phyloP scores from a whole-genome alignment of 2,329 filamentous ascomycete genomes.

The Ascochyta viciae-villosae region DNA sequence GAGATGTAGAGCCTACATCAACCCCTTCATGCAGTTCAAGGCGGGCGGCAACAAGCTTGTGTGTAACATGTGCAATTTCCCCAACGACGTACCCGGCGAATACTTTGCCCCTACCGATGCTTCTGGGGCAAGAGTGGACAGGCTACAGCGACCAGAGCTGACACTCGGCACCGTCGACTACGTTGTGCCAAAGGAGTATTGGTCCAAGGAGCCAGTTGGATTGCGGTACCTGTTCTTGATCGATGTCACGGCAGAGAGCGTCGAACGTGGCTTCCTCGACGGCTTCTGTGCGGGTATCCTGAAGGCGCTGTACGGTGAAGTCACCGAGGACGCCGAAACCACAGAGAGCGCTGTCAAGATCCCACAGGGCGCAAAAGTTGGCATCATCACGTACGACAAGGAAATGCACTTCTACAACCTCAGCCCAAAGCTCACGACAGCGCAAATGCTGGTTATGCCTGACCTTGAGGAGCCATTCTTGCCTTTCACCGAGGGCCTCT shows the following conservation, averaged over 20 bases:
- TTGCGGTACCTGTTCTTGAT: constrained; percentile 89
- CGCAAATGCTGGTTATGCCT: constrained; percentile 98
- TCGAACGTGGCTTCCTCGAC: constrained; percentile 88
- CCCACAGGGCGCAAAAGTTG: constrained; percentile 83
- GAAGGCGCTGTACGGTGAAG: constrained; percentile 78
- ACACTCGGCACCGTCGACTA: constrained; percentile 94
- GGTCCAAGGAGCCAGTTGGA: constrained; percentile 91
- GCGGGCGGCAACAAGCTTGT: constrained; percentile 95
- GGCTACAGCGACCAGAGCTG: constrained; percentile 87
- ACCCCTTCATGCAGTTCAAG: constrained; percentile 98
- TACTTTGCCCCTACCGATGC: constrained; percentile 94
- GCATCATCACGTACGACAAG: constrained; percentile 95
- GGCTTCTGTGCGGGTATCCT: constrained; percentile 90
- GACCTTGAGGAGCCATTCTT: constrained; percentile 97
- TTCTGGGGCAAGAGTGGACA: constrained; percentile 84
- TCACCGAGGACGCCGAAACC: constrained; percentile 54
- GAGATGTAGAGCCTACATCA: constrained; percentile 94
- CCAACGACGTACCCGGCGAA: constrained; percentile 89
- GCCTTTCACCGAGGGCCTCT: constrained; percentile 87
- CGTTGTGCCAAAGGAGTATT: constrained; percentile 97
- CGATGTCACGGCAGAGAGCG: constrained; percentile 90
- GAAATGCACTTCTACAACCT: constrained; percentile 99
- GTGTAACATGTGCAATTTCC: constrained; percentile 97
- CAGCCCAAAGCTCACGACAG: constrained; percentile 77
- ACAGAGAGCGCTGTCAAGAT: constrained; percentile 64